These are phyloP conservation scores for Naganishia randhawae DNA, from an alignment of 768 basidiomycete species.

Conservation along the genomic window DNA sequence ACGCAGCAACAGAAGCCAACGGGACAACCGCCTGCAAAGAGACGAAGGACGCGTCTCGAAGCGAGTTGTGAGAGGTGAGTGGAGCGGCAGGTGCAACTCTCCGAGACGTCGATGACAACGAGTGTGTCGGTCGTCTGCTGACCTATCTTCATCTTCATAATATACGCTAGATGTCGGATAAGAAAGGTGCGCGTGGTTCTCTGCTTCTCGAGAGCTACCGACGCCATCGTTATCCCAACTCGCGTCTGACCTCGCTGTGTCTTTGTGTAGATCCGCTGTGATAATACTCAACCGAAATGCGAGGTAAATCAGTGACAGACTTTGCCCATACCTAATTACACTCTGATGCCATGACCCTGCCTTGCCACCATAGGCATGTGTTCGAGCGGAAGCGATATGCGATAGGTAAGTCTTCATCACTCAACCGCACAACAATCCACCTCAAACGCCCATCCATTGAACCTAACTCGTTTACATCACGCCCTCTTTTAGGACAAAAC, in stretches of 20 bases:
- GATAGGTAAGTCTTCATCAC: neutral
- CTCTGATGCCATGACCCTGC: neutral
- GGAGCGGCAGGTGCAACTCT: neutral
- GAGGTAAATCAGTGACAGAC: neutral
- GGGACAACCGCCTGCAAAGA: neutral
- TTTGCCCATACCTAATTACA: neutral
- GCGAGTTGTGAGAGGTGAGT: slow-evolving; percentile 1
- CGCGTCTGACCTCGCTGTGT: neutral
- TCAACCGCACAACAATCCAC: neutral
- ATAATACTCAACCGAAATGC: neutral
- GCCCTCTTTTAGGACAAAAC: neutral
- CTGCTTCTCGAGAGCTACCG: too few species aligned
- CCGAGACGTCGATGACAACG: too few species aligned
- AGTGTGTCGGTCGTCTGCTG: neutral
- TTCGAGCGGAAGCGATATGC: neutral
- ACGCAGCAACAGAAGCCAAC: neutral
- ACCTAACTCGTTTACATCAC: neutral
- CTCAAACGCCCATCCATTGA: neutral
- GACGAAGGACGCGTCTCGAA: slow-evolving; percentile 7
- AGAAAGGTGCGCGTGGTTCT: neutral
- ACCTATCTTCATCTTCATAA: neutral
- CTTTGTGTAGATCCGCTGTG: neutral
- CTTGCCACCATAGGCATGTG: neutral
- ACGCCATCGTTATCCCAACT: neutral
- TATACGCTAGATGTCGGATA: neutral